Percentiles rank a stretch among this genome's conserved stretches.
phyloP scores from a whole-genome alignment of 352 stramenopile species.

The Peronospora farinosa region DNA sequence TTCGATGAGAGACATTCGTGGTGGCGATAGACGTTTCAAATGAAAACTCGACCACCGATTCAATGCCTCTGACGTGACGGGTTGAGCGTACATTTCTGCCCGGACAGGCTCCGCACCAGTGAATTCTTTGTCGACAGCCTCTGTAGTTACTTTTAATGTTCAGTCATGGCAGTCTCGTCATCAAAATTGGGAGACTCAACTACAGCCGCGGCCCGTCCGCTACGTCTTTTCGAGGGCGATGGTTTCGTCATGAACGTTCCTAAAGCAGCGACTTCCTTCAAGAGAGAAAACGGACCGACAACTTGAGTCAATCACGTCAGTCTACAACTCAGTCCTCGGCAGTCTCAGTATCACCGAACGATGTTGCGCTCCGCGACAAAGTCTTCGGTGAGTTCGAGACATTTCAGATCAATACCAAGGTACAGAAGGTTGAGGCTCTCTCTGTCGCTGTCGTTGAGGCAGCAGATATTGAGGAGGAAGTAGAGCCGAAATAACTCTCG shows the following conservation, averaged over 20 bases:
- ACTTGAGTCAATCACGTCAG: too few relatives aligned
- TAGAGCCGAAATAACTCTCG: too few relatives aligned
- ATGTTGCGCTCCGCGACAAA: too few relatives aligned
- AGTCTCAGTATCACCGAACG: too few relatives aligned
- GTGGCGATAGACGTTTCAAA: background rate
- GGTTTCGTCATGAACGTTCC: background rate
- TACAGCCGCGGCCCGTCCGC: background rate
- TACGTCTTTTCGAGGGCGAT: background rate
- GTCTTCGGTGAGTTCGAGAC: too few relatives aligned
- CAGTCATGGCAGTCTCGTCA: background rate
- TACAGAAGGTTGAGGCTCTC: too few relatives aligned
- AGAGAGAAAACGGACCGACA: background rate
- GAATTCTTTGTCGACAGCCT: background rate
- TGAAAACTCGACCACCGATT: background rate
- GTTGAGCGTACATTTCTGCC: background rate
- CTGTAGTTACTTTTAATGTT: background rate
- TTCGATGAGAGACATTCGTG: background rate
- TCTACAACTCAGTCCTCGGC: too few relatives aligned
- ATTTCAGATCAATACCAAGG: too few relatives aligned
- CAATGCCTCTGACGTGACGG: background rate
- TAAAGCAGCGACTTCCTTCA: background rate
- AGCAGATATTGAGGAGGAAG: too few relatives aligned
- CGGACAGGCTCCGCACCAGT: background rate
- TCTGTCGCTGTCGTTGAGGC: too few relatives aligned
- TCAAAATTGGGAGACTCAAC: background rate